These are phyloP conservation scores for Carex sylvatica DNA, from an alignment of 202 grass and related monocot species.

Conservation along the genomic window DNA sequence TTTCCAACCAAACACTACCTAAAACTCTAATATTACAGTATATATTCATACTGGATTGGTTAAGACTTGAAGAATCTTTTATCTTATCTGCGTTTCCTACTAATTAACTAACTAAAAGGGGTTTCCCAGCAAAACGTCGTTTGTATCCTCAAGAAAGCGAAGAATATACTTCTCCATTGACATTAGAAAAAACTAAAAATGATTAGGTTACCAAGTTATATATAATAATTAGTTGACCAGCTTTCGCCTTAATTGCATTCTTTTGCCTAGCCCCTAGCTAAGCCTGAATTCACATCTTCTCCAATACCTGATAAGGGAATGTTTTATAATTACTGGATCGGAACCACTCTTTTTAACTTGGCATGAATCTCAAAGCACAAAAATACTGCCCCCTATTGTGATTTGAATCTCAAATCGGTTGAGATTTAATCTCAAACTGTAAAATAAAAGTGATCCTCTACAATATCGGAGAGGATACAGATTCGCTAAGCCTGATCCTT, in stretches of 20 bases:
- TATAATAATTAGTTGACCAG: background rate
- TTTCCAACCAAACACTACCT: background rate
- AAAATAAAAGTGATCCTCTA: too few relatives aligned
- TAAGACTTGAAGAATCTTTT: background rate
- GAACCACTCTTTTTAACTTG: too few relatives aligned
- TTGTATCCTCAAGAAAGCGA: background rate
- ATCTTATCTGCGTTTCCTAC: background rate
- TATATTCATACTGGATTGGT: slow-evolving; percentile 8
- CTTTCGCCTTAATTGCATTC: background rate
- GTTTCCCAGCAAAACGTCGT: background rate
- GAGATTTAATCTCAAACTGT: too few relatives aligned
- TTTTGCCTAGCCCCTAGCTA: background rate
- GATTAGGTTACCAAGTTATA: background rate
- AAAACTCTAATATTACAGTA: background rate
- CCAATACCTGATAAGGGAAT: too few relatives aligned
- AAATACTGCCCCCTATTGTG: too few relatives aligned
- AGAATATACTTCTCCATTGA: slow-evolving; percentile 19
- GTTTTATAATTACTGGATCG: too few relatives aligned
- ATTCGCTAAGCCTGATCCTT: too few relatives aligned
- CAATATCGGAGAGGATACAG: too few relatives aligned
- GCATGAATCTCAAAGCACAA: too few relatives aligned
- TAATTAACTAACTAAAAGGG: background rate
- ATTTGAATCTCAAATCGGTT: too few relatives aligned
- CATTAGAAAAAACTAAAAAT: background rate
- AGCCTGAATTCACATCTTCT: background rate